A percentile compares a stretch with the other conserved stretches of the same genome.
Conservation (phyloP, 2,329 filamentous ascomycete genomes). For the Lasiodiplodia citricola region DNA sequence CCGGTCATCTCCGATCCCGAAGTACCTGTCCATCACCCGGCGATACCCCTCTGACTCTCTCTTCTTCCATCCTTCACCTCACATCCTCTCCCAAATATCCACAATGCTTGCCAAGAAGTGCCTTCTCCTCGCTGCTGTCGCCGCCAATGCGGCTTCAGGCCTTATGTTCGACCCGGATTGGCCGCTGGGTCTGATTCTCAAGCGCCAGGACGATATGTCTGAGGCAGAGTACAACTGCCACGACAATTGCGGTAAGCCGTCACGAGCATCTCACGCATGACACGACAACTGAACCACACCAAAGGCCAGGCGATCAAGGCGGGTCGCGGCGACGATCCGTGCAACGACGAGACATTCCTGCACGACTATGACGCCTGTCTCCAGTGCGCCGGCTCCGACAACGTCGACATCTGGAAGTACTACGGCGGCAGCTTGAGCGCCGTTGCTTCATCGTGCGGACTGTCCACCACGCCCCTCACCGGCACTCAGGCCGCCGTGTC, state of each 20-base stretch:
- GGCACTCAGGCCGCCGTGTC: conserved; percentile 12
- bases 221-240: conserved; percentile 44
- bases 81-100: background rate
- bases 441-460: conserved; percentile 47
- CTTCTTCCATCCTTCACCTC: background rate
- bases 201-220: conserved; percentile 20
- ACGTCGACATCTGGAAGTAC: conserved; percentile 52
- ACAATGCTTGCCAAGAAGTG: conserved; percentile 6
- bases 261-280: background rate
- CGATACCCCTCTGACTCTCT: background rate
- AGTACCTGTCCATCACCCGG: background rate
- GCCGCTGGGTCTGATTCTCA: conserved; percentile 5
- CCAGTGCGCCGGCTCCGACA: conserved; percentile 45
- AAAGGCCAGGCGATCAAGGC: conserved; percentile 37
- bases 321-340: conserved; percentile 32
- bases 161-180: conserved; percentile 6
- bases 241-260: conserved; percentile 39
- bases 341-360: conserved; percentile 35
- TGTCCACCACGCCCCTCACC: conserved; percentile 23
- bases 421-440: conserved; percentile 48
- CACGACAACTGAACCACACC: background rate
- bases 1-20: background rate
- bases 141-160: background rate
- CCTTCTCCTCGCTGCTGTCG: background rate
- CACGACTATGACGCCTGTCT: conserved; percentile 42